Evolutionary conservation across 2,329 filamentous ascomycete species (phyloP), one percentile per base, ranked within the genome.

Genomic region (Cladophialophora carrionii): DNA sequence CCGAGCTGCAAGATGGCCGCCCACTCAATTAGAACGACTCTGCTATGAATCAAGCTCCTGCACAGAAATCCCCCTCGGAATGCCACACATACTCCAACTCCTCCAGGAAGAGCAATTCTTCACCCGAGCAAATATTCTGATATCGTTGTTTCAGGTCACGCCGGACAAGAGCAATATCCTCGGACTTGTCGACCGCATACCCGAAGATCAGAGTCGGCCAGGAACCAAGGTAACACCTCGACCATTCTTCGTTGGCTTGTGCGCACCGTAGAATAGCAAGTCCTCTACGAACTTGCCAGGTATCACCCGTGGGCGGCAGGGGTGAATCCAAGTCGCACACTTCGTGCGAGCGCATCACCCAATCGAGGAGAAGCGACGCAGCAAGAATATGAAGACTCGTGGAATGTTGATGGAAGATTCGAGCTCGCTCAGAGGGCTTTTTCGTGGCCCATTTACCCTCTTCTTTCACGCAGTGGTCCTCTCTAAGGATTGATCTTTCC

Each of bases 121-220:
- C 66, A 10, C 56, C 61, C 14, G 51, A 63, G 41, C 61, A 62
- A 22, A 68, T 8, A 24, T 51, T 52, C 17, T 48, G 62, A 29
- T 55, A 56, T 31, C 66, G 57, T 32, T 64, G 43, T 37, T 59
- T 12, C 46, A 68, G 31, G 55, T 68, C 66, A 5, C 17, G 26
- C 43, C 63, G 51, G 20, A 68, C 55, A 41, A 68, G 14, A 12
- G 56, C 66, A 29, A 66, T 55, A 24, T 63, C 52, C 32, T 64
- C 63, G 8, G 61, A 54, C 34, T 49, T 61, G 12, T 63, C 61
- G n/a, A 64, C 63, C 4, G 66, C 66, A 41, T 65, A 68, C 24
- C 66, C 63, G 41, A 68, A 62, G 17, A 68, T 65, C 34, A 68
- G 53, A 2, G 63, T 26, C n/a, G 66, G 63, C 66, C 66, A 68